Percentiles rank a stretch among this genome's conserved stretches.
Evolutionary conservation across 148 eudicot genomes (phyloP).

Genomic region (Nepenthes gracilis): DNA sequence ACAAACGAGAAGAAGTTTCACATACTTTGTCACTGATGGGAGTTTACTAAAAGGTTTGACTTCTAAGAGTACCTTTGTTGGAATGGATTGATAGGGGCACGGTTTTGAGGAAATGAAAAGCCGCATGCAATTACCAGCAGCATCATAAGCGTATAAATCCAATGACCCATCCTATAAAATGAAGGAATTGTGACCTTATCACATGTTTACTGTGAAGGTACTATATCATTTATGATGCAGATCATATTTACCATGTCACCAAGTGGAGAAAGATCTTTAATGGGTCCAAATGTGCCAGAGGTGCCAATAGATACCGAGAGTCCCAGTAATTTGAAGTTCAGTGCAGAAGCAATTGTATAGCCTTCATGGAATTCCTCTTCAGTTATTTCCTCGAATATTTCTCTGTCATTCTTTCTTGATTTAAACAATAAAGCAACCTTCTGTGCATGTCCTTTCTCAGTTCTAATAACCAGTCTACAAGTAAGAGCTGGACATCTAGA

Average conservation of each 20-base stretch:
- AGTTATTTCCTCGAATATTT: slow-evolving; percentile 54
- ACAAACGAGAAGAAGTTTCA: slow-evolving; percentile 6
- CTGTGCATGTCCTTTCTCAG: slow-evolving; percentile 20
- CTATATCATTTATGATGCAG: not conserved
- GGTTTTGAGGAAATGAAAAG: slow-evolving; percentile 85
- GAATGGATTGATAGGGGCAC: slow-evolving; percentile 77
- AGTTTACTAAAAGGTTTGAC: slow-evolving; percentile 4
- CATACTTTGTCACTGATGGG: slow-evolving; percentile 1
- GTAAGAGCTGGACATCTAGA: slow-evolving; percentile 77
- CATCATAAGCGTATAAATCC: slow-evolving; percentile 66
- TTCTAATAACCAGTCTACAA: slow-evolving; percentile 43
- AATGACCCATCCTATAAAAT: slow-evolving; percentile 70
- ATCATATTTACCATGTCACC: slow-evolving; percentile 67
- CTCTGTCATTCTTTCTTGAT: slow-evolving; percentile 36
- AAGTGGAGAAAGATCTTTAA: slow-evolving; percentile 75
- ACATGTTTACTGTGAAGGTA: not conserved
- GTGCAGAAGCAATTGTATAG: slow-evolving; percentile 72
- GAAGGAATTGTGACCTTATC: not conserved
- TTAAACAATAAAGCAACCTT: slow-evolving; percentile 40
- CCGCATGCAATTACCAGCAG: slow-evolving; percentile 66
- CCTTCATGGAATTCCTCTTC: slow-evolving; percentile 90
- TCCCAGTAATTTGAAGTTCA: slow-evolving; percentile 68
- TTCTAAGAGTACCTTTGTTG: slow-evolving; percentile 64
- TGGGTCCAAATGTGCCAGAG: slow-evolving; percentile 56
- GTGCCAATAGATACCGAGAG: slow-evolving; percentile 52